phyloP scores from a whole-genome alignment of 768 basidiomycete genomes.

The Amanita inopinata region DNA sequence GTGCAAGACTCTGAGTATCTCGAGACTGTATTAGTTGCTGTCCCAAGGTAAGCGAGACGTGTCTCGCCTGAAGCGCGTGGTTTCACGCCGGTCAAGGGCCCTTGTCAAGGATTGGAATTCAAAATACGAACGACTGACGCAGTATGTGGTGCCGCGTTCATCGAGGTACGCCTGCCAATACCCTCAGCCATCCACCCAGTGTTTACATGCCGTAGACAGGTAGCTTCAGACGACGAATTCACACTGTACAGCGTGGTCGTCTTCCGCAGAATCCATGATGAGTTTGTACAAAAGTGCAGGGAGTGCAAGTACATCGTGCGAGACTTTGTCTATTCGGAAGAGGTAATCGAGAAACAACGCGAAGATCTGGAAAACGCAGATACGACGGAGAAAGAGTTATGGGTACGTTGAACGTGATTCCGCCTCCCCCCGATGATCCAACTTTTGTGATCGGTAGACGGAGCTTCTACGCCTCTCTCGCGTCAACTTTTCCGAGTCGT shows the following conservation, averaged over 20 bases:
- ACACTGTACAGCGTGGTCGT: conserved; percentile 76
- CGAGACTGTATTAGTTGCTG: conserved; percentile 86
- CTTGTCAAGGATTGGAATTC: conserved; percentile 79
- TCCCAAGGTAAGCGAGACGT: conserved; percentile 62
- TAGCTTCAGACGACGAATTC: conserved; percentile 85
- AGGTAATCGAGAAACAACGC: conserved; percentile 67
- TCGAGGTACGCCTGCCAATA: conserved; percentile 43
- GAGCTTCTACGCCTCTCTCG: conserved; percentile 84
- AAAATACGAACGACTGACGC: conserved; percentile 79
- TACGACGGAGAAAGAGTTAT: conserved; percentile 89
- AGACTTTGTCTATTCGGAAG: conserved; percentile 89
- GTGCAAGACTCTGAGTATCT: conserved; percentile 88
- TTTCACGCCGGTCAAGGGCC: conserved; percentile 36
- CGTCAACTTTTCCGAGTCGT: conserved; percentile 95
- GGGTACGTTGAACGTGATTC: conserved; percentile 58
- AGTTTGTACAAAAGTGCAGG: conserved; percentile 87
- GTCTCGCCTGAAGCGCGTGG: conserved; percentile 11
- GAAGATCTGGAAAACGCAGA: conserved; percentile 75
- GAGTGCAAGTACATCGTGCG: conserved; percentile 93
- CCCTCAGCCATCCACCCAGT: conserved; percentile 6
- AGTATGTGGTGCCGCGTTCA: conserved; percentile 92
- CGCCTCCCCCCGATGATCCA: background rate
- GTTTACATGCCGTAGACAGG: conserved; percentile 34
- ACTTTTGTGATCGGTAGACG: conserved; percentile 40
- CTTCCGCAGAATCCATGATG: conserved; percentile 86